phyloP scores from a whole-genome alignment of 371 early-diverging fungal genomes.

The Mucor lusitanicus region DNA sequence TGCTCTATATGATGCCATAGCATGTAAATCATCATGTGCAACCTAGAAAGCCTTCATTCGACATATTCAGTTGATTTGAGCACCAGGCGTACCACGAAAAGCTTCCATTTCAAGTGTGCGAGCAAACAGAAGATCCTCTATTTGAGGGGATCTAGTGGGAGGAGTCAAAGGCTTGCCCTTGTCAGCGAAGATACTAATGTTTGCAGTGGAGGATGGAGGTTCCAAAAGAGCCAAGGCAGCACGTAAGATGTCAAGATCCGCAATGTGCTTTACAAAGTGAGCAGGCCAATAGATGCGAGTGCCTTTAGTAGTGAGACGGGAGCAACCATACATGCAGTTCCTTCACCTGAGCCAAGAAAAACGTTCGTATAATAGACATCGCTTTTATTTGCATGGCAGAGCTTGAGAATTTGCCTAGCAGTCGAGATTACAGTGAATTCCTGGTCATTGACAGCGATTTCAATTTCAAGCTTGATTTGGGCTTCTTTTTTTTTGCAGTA shows the following conservation, averaged over 20 bases:
- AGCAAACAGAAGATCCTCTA: too few relatives aligned
- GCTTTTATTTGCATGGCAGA: not conserved
- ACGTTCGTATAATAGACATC: not conserved
- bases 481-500: not conserved
- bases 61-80: not conserved
- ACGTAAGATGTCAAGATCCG: too few relatives aligned
- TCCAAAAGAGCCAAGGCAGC: too few relatives aligned
- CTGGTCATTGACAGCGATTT: not conserved
- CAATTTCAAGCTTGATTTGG: not conserved
- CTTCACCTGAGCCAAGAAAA: not conserved
- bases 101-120: not conserved
- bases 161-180: too few relatives aligned
- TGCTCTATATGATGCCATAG: not conserved
- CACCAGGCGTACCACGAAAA: not conserved
- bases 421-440: not conserved
- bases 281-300: too few relatives aligned
- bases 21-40: not conserved
- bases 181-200: too few relatives aligned
- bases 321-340: too few relatives aligned
- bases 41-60: not conserved
- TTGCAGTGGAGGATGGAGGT: too few relatives aligned
- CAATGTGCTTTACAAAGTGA: too few relatives aligned
- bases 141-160: too few relatives aligned
- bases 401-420: not conserved
- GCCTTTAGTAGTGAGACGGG: too few relatives aligned